Evolutionary conservation across 768 basidiomycete genomes (phyloP).

Genomic region (Phaffia australis): DNA sequence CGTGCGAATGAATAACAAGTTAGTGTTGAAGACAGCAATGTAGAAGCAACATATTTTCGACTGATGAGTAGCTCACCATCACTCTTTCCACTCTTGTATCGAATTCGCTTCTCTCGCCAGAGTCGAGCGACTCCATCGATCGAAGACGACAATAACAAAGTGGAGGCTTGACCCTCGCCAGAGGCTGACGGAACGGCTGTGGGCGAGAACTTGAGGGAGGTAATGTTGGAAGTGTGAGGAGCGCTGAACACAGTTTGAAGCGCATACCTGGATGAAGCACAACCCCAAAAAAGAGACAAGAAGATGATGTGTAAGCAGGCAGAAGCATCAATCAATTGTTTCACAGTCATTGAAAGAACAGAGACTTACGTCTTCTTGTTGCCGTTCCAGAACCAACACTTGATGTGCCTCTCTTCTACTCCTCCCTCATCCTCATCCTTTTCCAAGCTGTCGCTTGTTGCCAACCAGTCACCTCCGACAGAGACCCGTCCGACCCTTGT

Average conservation of each 20-base stretch:
- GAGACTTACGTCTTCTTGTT: conserved; percentile 48
- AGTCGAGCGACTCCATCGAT: conserved; percentile 49
- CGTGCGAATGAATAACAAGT: conserved; percentile 10
- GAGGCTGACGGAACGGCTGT: conserved; percentile 20
- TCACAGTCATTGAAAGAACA: conserved; percentile 34
- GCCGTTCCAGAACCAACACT: conserved; percentile 76
- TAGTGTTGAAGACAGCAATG: not conserved
- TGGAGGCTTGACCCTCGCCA: conserved; percentile 29
- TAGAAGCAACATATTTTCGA: not conserved
- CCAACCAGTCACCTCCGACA: conserved; percentile 68
- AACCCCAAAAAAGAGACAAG: too few relatives aligned
- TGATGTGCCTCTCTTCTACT: conserved; percentile 56
- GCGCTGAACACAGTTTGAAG: conserved; percentile 82
- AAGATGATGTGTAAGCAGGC: not conserved
- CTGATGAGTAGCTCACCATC: conserved; percentile 46
- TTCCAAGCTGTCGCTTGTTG: conserved; percentile 68
- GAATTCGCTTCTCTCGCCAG: conserved; percentile 24
- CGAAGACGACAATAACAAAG: conserved; percentile 60
- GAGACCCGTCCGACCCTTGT: conserved; percentile 60
- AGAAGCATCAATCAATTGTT: too few relatives aligned
- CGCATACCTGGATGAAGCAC: conserved; percentile 29
- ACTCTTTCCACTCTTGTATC: conserved; percentile 21
- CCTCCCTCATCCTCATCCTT: conserved; percentile 57
- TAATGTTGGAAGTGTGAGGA: conserved; percentile 59
- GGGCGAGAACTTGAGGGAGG: conserved; percentile 61